These are phyloP conservation scores for Abelmoschus esculentus DNA, from an alignment of 345 rosid species.

Conservation along the genomic window DNA sequence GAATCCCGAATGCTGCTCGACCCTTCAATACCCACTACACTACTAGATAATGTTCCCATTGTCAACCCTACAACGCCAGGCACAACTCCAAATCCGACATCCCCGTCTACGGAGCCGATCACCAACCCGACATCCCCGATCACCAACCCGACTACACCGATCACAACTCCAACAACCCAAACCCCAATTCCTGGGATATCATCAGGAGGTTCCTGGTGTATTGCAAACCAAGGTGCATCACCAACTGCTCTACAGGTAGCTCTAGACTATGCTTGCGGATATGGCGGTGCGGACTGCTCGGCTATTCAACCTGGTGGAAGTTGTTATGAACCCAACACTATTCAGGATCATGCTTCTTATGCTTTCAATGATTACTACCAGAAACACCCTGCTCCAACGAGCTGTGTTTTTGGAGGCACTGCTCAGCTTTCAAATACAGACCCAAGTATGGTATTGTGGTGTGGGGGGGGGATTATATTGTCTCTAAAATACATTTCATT, in stretches of 20 bases:
- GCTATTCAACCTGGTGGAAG: slow-evolving; percentile 59
- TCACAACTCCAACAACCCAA: slow-evolving; percentile 26
- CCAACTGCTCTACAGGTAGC: slow-evolving; percentile 86
- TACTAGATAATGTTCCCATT: slow-evolving; percentile 45
- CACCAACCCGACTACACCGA: slow-evolving; percentile 14
- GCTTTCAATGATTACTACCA: slow-evolving; percentile 93
- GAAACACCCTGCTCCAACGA: slow-evolving; percentile 81
- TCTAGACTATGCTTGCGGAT: slow-evolving; percentile 92
- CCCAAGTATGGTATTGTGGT: slow-evolving; percentile 67
- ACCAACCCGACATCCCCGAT: background rate
- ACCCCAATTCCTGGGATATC: slow-evolving; percentile 22
- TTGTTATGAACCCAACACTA: slow-evolving; percentile 69
- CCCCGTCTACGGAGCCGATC: slow-evolving; percentile 19
- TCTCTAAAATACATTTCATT: background rate
- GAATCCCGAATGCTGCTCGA: slow-evolving; percentile 25
- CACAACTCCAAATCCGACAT: slow-evolving; percentile 38
- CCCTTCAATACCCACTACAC: slow-evolving; percentile 21
- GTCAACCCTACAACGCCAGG: slow-evolving; percentile 68
- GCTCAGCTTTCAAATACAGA: slow-evolving; percentile 79
- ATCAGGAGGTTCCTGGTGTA: slow-evolving; percentile 65
- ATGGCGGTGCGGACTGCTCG: slow-evolving; percentile 91
- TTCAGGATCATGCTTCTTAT: slow-evolving; percentile 80
- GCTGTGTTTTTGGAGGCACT: slow-evolving; percentile 88
- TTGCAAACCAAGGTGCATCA: slow-evolving; percentile 67
- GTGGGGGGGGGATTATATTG: background rate